phyloP scores from a whole-genome alignment of 257 asterid genomes.

The Salvia miltiorrhiza region DNA sequence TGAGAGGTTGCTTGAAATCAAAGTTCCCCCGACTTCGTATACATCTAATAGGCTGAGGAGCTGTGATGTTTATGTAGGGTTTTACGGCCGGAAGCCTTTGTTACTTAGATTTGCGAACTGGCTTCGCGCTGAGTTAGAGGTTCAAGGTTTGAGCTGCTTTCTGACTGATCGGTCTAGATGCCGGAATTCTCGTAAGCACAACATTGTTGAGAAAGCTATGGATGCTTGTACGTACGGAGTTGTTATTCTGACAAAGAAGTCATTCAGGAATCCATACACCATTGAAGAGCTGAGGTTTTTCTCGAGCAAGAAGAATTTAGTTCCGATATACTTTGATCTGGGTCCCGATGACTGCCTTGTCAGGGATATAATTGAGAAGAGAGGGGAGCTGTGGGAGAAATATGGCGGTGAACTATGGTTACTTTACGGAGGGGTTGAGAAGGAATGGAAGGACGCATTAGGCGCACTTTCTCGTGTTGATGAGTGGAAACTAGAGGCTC shows the following conservation, averaged over 20 bases:
- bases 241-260: conserved; percentile 79
- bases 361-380: conserved; percentile 79
- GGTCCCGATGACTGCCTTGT: conserved; percentile 87
- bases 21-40: conserved; percentile 54
- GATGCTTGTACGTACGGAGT: conserved; percentile 80
- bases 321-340: conserved; percentile 84
- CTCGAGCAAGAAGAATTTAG: conserved; percentile 88
- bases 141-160: conserved; percentile 87
- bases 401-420: conserved; percentile 95
- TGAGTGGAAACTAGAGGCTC: conserved; percentile 94
- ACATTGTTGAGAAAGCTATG: conserved; percentile 69
- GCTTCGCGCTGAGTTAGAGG: conserved; percentile 88
- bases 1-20: conserved; percentile 44
- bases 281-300: conserved; percentile 83
- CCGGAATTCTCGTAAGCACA: conserved; percentile 62
- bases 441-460: conserved; percentile 91
- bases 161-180: conserved; percentile 75
- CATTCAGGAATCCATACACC: conserved; percentile 77
- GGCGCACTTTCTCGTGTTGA: conserved; percentile 71
- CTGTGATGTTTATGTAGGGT: conserved; percentile 90
- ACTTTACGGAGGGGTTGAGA: conserved; percentile 79
- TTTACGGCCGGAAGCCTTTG: conserved; percentile 75
- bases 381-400: conserved; percentile 96
- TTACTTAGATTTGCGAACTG: conserved; percentile 73
- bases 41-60: conserved; percentile 67